Base-by-base conservation (phyloP, 129 eudicot genomes). In the Arctium minus region DNA sequence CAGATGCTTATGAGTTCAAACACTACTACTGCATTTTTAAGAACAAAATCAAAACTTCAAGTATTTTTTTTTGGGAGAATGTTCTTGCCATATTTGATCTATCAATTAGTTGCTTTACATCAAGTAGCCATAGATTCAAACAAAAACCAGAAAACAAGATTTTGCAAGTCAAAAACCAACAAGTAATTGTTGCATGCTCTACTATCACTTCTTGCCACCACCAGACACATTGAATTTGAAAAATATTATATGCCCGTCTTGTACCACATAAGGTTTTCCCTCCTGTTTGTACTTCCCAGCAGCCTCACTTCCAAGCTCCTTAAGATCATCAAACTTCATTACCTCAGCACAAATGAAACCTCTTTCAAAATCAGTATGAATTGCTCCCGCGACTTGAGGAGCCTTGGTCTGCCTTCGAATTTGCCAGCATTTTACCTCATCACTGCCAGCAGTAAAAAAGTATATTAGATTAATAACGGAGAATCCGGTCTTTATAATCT, bases 371-470 rank as follows among this genome's bases (percentile, higher is more conserved):
- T 96, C 99, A 46, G 97, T 88, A 89, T 96, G 99, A 86, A 96
- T 96, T 79, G 99, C 81, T 80, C 99, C 99, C 62, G 99, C 99
- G 85, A 97, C 97, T 88, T 96, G 99, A 89, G 99, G 99, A 86
- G 99, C 99, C 87, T 96, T 96, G 27, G 91, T 89, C 76, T 87
- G 97, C 67, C 92, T 83, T 70, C 99, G 88, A 81, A 96, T 93
- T 91, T 96, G 99, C 99, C 99, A 96, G 86, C 99, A 96, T 74
- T 96, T 96, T 27, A 96, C 99, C 98, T 96, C 99, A 80, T 96
- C 99, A 11, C 90, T 90, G 31, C 99, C 99, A 5, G 99, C 98
- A 13, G 99, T 96, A 88, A 96, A 96, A 78, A 96, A 96, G 85
- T 93, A 96, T 33, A 96, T 93, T 48, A 96, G 95, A 83, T 93